Conservation (phyloP, 2,329 filamentous ascomycete genomes). For the Colletotrichum cereale region DNA sequence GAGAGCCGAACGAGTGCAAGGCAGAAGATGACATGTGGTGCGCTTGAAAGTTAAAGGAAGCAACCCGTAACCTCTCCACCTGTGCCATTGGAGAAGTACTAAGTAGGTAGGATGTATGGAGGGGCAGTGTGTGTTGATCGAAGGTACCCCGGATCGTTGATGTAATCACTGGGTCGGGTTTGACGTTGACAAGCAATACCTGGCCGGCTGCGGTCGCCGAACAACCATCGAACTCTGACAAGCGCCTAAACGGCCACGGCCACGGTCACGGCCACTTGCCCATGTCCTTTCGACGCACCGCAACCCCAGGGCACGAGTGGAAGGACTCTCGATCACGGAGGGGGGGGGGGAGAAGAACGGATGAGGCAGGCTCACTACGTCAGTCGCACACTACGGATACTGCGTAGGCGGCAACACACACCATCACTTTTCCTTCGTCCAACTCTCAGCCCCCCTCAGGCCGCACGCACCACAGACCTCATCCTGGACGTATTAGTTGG, state of each 20-base stretch:
- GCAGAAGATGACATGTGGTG: constrained; percentile 24
- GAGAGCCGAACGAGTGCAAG: constrained; percentile 21
- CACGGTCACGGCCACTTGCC: constrained; percentile 6
- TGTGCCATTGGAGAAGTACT: neutral
- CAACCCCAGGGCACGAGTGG: constrained; percentile 8
- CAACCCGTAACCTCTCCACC: constrained; percentile 24
- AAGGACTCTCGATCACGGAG: constrained; percentile 14
- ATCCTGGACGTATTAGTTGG: constrained; percentile 17
- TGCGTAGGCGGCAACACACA: constrained; percentile 9
- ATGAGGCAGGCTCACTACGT: constrained; percentile 34
- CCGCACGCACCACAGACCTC: constrained; percentile 19
- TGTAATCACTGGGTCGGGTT: constrained; percentile 35
- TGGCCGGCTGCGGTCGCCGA: constrained; percentile 32
- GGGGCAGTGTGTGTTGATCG: constrained; percentile 35
- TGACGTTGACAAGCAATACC: constrained; percentile 27
- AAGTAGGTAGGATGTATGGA: constrained; percentile 25
- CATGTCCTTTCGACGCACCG: constrained; percentile 4
- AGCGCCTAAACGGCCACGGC: neutral
- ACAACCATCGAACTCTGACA: constrained; percentile 15
- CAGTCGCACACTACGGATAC: constrained; percentile 6
- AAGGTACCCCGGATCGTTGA: constrained; percentile 40
- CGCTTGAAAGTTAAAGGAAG: constrained; percentile 6
- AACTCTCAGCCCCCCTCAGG: constrained; percentile 18
- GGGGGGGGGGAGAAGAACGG: neutral
- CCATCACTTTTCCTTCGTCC: constrained; percentile 7